Evolutionary conservation across 2,329 filamentous ascomycete species (phyloP).

Genomic region (Botrytis tulipae): DNA sequence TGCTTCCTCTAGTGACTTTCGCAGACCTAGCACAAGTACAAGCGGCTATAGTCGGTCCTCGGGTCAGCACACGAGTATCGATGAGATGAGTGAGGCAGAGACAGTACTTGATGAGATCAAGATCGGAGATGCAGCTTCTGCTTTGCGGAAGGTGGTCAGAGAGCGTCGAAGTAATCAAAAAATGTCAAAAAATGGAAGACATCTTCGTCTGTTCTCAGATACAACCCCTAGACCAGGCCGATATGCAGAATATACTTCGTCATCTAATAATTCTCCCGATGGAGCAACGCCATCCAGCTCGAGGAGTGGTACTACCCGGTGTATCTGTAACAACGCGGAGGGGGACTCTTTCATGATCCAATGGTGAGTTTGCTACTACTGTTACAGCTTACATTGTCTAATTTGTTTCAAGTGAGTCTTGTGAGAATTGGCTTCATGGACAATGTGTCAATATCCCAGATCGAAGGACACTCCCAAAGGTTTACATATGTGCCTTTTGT

Average conservation of each 20-base stretch:
- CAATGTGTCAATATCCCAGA: conserved; percentile 57
- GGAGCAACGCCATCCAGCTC: conserved; percentile 46
- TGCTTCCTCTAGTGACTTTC: conserved; percentile 23
- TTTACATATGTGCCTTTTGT: conserved; percentile 65
- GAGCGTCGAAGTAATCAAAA: conserved; percentile 32
- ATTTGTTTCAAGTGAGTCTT: conserved; percentile 48
- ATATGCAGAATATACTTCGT: conserved; percentile 29
- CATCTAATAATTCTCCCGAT: conserved; percentile 52
- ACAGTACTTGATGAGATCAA: conserved; percentile 50
- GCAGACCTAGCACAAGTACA: conserved; percentile 30
- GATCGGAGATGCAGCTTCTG: conserved; percentile 57
- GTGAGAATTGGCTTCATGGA: conserved; percentile 65
- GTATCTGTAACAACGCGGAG: conserved; percentile 51
- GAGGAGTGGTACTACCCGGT: conserved; percentile 47
- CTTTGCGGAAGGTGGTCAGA: conserved; percentile 53
- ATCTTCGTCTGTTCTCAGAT: conserved; percentile 29
- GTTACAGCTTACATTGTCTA: conserved; percentile 13
- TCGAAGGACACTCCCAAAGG: conserved; percentile 52
- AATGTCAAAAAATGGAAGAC: conserved; percentile 28
- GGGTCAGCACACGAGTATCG: conserved; percentile 31
- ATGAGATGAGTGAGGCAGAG: conserved; percentile 57
- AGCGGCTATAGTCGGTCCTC: conserved; percentile 37
- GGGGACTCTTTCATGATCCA: conserved; percentile 58
- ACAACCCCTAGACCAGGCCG: conserved; percentile 27
- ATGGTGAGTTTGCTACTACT: conserved; percentile 49